Evolutionary conservation across 2,329 filamentous ascomycete genomes (phyloP), one percentile per base, ranked within the genome.

Genomic region (Diaporthe australafricana): DNA sequence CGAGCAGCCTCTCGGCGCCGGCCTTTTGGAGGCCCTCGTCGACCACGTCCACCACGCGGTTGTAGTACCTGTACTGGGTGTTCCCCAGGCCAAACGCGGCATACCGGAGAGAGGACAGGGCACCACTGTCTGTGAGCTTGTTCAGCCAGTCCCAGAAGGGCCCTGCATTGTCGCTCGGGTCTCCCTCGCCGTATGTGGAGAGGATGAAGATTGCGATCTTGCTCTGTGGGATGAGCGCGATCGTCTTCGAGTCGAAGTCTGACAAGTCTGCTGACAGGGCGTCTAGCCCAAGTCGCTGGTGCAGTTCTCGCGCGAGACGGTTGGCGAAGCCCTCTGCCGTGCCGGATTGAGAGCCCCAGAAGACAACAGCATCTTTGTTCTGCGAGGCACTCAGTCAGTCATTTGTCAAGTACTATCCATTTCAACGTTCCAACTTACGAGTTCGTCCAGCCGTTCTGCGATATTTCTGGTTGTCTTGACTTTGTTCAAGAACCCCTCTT

Each of bases 271-370:
- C 84, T 0, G 79, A 79, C 32, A 86, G 73, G 9, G 79, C 76
- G 53, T 82, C 78, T 16, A 84, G 77, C 6, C 83, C 82, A 60
- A 85, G 85, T 22, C 80, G 79, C 38, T 78, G 77, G 22, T 78
- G 76, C 55, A 80, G 80, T 62, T 87, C 84, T 57, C 81, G 79
- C 5, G 80, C 80, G 0, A 86, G 76, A 6, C 80, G 79, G 63
- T 80, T 80, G 9, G 84, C 84, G 65, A 85, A 81, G 12, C 80
- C 79, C 73, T 86, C 84, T 0, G 84, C 83, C 0, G 84, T 85
- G 11, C 85, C 84, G 5, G 84, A 85, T 72, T 86, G 84, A 2
- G 84, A 86, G n/a, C 84, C 84, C 82, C 83, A 87, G 78, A 87
- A 84, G 45, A 86, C 79, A 27, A 85, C 82, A 30, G 56, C 35